phyloP scores from a whole-genome alignment of 192 early-diverging fungal genomes.

The Backusella mclennaniae region DNA sequence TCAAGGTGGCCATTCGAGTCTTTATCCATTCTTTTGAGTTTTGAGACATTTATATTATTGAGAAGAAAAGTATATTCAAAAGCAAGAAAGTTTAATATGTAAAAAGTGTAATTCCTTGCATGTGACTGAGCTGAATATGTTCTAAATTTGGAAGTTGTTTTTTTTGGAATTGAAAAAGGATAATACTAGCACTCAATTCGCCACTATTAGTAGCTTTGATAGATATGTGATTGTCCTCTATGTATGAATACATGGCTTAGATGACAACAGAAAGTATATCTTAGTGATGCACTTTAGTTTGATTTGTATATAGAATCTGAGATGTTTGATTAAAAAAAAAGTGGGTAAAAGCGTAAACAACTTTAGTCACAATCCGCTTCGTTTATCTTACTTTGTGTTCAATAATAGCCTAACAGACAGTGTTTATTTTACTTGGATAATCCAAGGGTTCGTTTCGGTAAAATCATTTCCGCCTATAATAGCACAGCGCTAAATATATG shows the following conservation, averaged over 20 bases:
- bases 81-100: background rate
- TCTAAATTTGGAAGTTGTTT: conserved; percentile 4
- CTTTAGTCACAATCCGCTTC: too few relatives aligned
- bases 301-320: too few relatives aligned
- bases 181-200: background rate
- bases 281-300: background rate
- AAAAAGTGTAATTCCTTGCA: background rate
- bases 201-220: too few relatives aligned
- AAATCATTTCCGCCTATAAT: background rate
- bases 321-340: too few relatives aligned
- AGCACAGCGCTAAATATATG: background rate
- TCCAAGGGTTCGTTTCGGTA: background rate
- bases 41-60: conserved; percentile 11
- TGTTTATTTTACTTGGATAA: too few relatives aligned
- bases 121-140: background rate
- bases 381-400: too few relatives aligned
- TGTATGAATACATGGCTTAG: background rate
- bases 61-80: background rate
- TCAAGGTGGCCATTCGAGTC: conserved; percentile 41
- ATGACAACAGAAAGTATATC: background rate
- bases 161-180: background rate
- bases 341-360: too few relatives aligned
- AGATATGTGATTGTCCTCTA: too few relatives aligned
- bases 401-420: too few relatives aligned
- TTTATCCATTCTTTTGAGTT: conserved; percentile 44